Base-by-base conservation (phyloP, 2,329 filamentous ascomycete species). In the Blastomyces percursus region DNA sequence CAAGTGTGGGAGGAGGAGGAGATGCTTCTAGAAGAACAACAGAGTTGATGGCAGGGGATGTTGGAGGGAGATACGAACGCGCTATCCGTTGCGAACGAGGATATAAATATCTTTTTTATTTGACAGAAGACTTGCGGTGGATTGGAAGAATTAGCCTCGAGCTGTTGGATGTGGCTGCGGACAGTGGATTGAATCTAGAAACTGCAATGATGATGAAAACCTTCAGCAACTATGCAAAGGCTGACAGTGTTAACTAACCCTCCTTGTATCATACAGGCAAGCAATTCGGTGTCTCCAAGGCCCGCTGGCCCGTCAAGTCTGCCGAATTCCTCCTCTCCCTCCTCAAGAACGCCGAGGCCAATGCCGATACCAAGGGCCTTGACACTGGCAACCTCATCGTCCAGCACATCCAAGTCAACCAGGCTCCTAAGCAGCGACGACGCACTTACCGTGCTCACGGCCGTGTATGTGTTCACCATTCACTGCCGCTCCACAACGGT, bases 351-450 rank as follows among this genome's bases (percentile, higher is more conserved):
- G 91, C 91, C 71, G 91, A 96, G 85, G 87, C 91, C 83, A 96
- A 96, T 81, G 91, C 91, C 78, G 92, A 96, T 75, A 89, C 90
- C 80, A 96, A 96, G 86, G 91, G 92, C 75, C 90, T 96, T 76
- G 91, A 99, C 82, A 97, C 92, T 77, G 88, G 87, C 82, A 95
- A 95, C 86, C 85, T 99, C 77, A 82, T 97, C 78, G 90, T 99
- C 83, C 96, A 96, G 90, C 95, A 96, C 89, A 99, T 99, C 83
- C 94, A 99, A 85, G 94, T 99, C 86, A 99, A 99, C 90, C 94
- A 99, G 86, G 95, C 94, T 73, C 94, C 94, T 76, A 97, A 97
- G 89, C 93, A 97, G 86, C 88, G 94, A 79, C 87, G 94, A 83
- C 89, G 94, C 81, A 99, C 94, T 78, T 99, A 99, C 90, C 92